Conservation (phyloP, 2,329 filamentous ascomycete genomes). For the Pestalotiopsis sp. region DNA sequence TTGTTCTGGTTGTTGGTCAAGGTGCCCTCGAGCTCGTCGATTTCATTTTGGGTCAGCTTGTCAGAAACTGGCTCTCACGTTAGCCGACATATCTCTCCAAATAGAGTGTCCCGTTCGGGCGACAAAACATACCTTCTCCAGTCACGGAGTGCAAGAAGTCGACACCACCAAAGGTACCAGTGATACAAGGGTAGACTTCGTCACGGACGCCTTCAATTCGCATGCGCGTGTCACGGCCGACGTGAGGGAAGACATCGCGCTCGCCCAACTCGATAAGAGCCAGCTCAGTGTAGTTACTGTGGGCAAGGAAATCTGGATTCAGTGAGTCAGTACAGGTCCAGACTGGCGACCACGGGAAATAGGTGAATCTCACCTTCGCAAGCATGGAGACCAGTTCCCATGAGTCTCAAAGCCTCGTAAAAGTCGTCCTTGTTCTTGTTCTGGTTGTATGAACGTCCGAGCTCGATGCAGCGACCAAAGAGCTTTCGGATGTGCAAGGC, state of each 20-base stretch:
- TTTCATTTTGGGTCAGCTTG: slow-evolving; percentile 88
- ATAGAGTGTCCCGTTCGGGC: too few relatives aligned
- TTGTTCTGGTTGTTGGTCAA: slow-evolving; percentile 65
- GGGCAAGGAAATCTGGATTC: slow-evolving; percentile 76
- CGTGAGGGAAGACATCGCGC: slow-evolving; percentile 80
- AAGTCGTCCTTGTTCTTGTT: slow-evolving; percentile 74
- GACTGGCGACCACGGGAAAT: background rate
- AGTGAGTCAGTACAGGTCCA: slow-evolving; percentile 12
- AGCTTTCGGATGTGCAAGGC: slow-evolving; percentile 75
- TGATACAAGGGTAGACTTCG: slow-evolving; percentile 79
- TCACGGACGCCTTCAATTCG: slow-evolving; percentile 66
- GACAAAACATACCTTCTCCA: slow-evolving; percentile 53
- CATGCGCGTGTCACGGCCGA: slow-evolving; percentile 74
- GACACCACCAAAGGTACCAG: slow-evolving; percentile 91
- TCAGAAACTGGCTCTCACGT: slow-evolving; percentile 64
- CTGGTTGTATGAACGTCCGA: slow-evolving; percentile 73
- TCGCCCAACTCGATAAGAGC: slow-evolving; percentile 87
- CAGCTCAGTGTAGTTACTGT: slow-evolving; percentile 91
- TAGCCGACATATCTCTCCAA: background rate
- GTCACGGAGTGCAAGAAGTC: slow-evolving; percentile 91
- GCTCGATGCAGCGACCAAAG: slow-evolving; percentile 73
- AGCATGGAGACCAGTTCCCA: slow-evolving; percentile 89
- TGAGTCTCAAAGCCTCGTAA: slow-evolving; percentile 80
- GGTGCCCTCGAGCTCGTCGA: slow-evolving; percentile 84
- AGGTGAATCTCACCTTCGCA: slow-evolving; percentile 62